phyloP scores from a whole-genome alignment of 495 filamentous ascomycete species.

The Margaritispora aquatica region DNA sequence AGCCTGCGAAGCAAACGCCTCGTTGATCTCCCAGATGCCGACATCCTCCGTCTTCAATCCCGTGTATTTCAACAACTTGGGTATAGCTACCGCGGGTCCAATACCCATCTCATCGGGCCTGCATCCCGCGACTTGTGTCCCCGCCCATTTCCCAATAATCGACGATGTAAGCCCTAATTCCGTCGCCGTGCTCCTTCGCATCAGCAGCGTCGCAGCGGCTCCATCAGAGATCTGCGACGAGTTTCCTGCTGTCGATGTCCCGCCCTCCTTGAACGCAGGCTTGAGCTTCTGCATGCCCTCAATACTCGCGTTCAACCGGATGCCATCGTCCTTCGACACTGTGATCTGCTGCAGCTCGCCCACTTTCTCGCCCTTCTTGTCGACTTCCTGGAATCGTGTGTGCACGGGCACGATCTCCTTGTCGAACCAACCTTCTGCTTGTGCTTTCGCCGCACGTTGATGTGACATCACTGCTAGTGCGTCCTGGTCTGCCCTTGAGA shows the following conservation, averaged over 20 bases:
- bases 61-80: slow-evolving; percentile 62
- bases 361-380: slow-evolving; percentile 51
- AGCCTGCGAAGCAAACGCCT: slow-evolving; percentile 89
- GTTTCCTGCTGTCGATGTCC: slow-evolving; percentile 80
- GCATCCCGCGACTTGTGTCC: slow-evolving; percentile 66
- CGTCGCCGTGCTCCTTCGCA: slow-evolving; percentile 76
- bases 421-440: slow-evolving; percentile 62
- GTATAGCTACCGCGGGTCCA: slow-evolving; percentile 80
- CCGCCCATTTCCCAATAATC: slow-evolving; percentile 78
- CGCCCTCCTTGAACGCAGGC: slow-evolving; percentile 71
- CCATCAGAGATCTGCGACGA: slow-evolving; percentile 83
- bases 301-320: slow-evolving; percentile 56
- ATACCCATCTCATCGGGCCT: slow-evolving; percentile 91
- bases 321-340: slow-evolving; percentile 75
- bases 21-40: slow-evolving; percentile 92
- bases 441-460: slow-evolving; percentile 60
- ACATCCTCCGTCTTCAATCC: slow-evolving; percentile 64
- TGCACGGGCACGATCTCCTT: slow-evolving; percentile 73
- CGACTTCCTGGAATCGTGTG: slow-evolving; percentile 57
- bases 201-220: slow-evolving; percentile 74
- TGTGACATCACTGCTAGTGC: slow-evolving; percentile 72
- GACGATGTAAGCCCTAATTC: slow-evolving; percentile 59
- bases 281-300: slow-evolving; percentile 73
- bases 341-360: slow-evolving; percentile 41
- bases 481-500: slow-evolving; percentile 75